Percentiles rank a stretch among this genome's conserved stretches.
phyloP scores from a whole-genome alignment of 169 alveolate genomes.

The Plasmodium ovale region DNA sequence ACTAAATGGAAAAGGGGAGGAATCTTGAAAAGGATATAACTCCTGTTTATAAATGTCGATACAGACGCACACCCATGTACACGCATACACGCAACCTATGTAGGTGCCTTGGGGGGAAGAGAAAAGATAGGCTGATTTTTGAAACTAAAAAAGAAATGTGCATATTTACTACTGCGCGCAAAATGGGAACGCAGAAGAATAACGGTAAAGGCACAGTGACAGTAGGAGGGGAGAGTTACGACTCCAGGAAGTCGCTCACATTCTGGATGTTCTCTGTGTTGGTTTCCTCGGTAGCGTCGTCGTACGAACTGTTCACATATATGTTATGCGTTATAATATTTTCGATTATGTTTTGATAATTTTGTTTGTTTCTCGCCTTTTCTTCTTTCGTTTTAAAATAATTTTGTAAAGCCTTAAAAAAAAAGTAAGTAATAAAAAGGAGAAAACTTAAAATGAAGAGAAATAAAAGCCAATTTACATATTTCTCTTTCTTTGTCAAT shows the following conservation, averaged over 20 bases:
- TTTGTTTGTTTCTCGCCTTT: slow-evolving; percentile 65
- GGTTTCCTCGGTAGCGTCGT: slow-evolving; percentile 58
- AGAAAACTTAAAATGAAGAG: slow-evolving; percentile 63
- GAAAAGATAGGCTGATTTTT: too few species aligned
- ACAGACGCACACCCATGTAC: too few species aligned
- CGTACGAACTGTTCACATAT: slow-evolving; percentile 58
- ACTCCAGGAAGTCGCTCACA: slow-evolving; percentile 73
- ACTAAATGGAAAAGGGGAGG: too few species aligned
- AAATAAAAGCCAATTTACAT: slow-evolving; percentile 55
- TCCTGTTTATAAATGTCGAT: too few species aligned
- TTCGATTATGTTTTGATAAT: slow-evolving; percentile 68
- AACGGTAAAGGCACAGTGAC: too few species aligned
- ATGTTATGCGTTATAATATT: slow-evolving; percentile 74
- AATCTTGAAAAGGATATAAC: too few species aligned
- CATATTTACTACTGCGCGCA: too few species aligned
- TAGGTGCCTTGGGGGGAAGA: too few species aligned
- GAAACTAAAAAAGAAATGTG: too few species aligned
- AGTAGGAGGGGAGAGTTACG: too few species aligned
- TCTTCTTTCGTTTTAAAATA: slow-evolving; percentile 65
- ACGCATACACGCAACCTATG: too few species aligned
- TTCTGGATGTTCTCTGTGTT: slow-evolving; percentile 59
- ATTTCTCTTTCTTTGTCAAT: slow-evolving; percentile 68
- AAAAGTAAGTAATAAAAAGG: slow-evolving; percentile 50
- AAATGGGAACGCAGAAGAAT: too few species aligned
- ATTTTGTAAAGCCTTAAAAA: slow-evolving; percentile 61